Conservation (phyloP, 371 early-diverging fungal species). For the Gilbertella persicaria region DNA sequence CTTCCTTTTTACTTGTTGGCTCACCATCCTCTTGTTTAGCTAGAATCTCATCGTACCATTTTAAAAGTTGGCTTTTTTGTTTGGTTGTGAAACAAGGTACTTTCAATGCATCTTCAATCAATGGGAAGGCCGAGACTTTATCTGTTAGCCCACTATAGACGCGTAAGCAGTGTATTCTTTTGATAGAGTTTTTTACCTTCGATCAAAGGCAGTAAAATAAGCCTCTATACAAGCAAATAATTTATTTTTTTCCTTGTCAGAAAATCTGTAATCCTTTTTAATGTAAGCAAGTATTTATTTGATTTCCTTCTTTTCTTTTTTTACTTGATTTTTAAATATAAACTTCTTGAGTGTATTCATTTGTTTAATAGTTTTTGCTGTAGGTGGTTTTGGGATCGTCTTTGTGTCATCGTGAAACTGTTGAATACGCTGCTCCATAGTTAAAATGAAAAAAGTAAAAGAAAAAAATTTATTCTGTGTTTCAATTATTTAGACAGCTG, state of each 20-base stretch:
- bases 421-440: slow-evolving; percentile 39
- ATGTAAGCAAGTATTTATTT: background rate
- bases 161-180: no score
- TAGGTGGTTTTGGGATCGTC: slow-evolving; percentile 34
- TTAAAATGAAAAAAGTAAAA: background rate
- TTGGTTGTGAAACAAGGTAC: slow-evolving; percentile 46
- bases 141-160: slow-evolving; percentile 13
- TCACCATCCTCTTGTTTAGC: slow-evolving; percentile 26
- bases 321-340: slow-evolving; percentile 37
- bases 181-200: slow-evolving; percentile 22
- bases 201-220: slow-evolving; percentile 39
- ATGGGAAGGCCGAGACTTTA: slow-evolving; percentile 24
- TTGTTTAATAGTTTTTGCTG: slow-evolving; percentile 35
- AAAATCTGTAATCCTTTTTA: slow-evolving; percentile 34
- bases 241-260: slow-evolving; percentile 43
- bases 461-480: background rate
- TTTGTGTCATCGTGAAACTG: slow-evolving; percentile 44
- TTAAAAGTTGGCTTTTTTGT: slow-evolving; percentile 38
- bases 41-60: slow-evolving; percentile 43
- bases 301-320: background rate
- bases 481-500: slow-evolving; percentile 9
- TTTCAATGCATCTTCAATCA: slow-evolving; percentile 44
- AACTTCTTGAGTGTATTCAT: slow-evolving; percentile 35
- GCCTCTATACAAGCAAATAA: slow-evolving; percentile 45
- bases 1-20: background rate